phyloP scores from a whole-genome alignment of 1,284 basidiomycete species.

The Fomitiporia mediterranea region DNA sequence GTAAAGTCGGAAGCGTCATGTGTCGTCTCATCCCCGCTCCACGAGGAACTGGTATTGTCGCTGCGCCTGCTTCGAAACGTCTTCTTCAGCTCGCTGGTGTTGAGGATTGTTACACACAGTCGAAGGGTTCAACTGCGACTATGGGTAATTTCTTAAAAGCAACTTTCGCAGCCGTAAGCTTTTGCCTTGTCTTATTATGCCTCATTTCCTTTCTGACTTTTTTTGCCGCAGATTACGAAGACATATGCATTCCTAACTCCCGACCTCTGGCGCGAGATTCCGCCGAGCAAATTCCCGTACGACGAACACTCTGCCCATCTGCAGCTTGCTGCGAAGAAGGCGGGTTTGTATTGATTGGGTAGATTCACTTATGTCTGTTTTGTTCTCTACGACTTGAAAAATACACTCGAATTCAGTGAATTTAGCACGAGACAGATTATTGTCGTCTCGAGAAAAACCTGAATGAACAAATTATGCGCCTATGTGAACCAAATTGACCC shows the following conservation, averaged over 20 bases:
- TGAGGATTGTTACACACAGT: constrained; percentile 93
- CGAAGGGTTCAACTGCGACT: constrained; percentile 97
- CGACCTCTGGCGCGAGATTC: constrained; percentile 96
- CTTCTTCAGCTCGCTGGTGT: constrained; percentile 97
- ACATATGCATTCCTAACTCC: constrained; percentile 98
- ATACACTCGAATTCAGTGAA: too few species aligned
- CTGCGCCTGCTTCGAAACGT: constrained; percentile 96
- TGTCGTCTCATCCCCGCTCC: constrained; percentile 98
- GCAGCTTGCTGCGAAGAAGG: constrained; percentile 79
- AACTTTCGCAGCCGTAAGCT: constrained; percentile 87
- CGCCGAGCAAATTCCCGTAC: constrained; percentile 84
- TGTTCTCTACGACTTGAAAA: constrained; percentile 7
- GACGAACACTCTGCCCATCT: constrained; percentile 93
- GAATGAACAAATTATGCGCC: too few species aligned
- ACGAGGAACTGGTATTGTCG: constrained; percentile 99
- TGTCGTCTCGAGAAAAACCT: too few species aligned
- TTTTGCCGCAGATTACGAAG: constrained; percentile 90
- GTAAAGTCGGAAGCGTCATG: constrained; percentile 99
- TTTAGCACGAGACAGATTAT: too few species aligned
- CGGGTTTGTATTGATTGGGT: constrained; percentile 23
- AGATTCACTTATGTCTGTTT: neutral
- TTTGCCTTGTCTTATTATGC: neutral
- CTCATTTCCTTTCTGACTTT: constrained; percentile 5
- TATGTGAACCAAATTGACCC: too few species aligned
- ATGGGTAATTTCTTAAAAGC: constrained; percentile 99